These are phyloP conservation scores for Chenopodium formosanum DNA, from an alignment of 148 eudicot genomes.

Conservation along the genomic window DNA sequence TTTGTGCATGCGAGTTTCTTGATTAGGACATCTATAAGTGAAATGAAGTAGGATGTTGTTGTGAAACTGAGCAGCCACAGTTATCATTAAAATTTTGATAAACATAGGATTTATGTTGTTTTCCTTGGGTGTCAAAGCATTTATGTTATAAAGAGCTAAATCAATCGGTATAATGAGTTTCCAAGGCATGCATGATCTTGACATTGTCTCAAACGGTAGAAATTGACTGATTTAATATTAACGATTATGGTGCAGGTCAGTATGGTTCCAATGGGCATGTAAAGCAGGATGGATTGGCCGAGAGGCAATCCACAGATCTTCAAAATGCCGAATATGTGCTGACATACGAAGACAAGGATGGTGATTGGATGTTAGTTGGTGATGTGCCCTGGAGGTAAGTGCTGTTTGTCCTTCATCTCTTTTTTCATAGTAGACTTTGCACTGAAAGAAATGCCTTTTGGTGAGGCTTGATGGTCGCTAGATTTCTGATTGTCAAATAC, in stretches of 20 bases:
- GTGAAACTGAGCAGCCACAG: not conserved
- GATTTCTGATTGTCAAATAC: constrained; percentile 3
- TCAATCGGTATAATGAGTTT: not conserved
- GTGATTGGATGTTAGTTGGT: constrained; percentile 42
- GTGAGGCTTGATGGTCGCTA: constrained; percentile 1
- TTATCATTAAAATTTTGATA: not conserved
- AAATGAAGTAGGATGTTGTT: not conserved
- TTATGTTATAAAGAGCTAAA: not conserved
- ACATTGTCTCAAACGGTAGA: not conserved
- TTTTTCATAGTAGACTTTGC: constrained; percentile 32
- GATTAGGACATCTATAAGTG: too few relatives aligned
- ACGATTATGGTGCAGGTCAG: constrained; percentile 24
- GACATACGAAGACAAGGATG: constrained; percentile 42
- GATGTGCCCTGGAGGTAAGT: constrained; percentile 44
- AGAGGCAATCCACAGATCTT: constrained; percentile 29
- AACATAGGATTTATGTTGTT: not conserved
- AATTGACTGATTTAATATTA: constrained; percentile 11
- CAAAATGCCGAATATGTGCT: constrained; percentile 33
- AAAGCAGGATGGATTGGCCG: constrained; percentile 18
- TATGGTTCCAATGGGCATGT: constrained; percentile 26
- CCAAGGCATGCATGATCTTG: not conserved
- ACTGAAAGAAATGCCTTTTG: constrained; percentile 10
- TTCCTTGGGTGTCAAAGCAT: not conserved
- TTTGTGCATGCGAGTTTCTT: too few relatives aligned
- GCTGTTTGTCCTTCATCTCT: constrained; percentile 9